Base-by-base conservation (phyloP, 2,329 filamentous ascomycete genomes). In the Aspergillus sp. region DNA sequence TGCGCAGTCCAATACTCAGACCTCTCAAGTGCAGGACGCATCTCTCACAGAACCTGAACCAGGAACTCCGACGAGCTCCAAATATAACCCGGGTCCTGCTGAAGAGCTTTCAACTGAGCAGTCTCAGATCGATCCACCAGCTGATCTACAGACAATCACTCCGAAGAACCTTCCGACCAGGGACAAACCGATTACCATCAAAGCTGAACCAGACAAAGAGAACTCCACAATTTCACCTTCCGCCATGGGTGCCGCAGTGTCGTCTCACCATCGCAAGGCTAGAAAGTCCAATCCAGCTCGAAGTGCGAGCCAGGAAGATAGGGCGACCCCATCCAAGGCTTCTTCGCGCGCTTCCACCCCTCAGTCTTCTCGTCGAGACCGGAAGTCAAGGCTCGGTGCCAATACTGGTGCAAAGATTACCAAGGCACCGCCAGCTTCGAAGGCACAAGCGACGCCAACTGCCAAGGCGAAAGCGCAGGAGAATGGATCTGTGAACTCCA, bases 211-310 rank as follows among this genome's bases (percentile, higher is more conserved):
- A 40, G 20, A 51, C 39, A 39, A 47, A 22, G 57, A 57, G n/a
- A 53, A 47, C 27, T 20, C 55, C 4, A 37, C 17, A 15, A 37
- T 54, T 4, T 53, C 57, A 44, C 8, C 52, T 7, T 42, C 51
- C n/a, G 56, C 41, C 9, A 57, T 59, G 48, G 51, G 39, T 11
- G 42, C 56, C 22, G 27, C 53, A 8, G 20, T 20, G 20, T 7
- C 39, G 4, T 56, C 61, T 15, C 56, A 51, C 8, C 46, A 13
- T 13, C 62, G 59, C 37, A 60, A 54, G 50, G 49, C 56, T 19
- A 55, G 64, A 51, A 61, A 61, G 54, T 66, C 65, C 9, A 58
- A 64, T 54, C 52, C 64, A 60, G 9, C 37, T 57, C 24, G 61
- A 64, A 40, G 54, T 17, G 57, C n/a, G n/a, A 37, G 34, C 11